A percentile compares a stretch with the other conserved stretches of the same genome.
Conservation (phyloP, 2,329 filamentous ascomycete genomes). For the Ploettnerulaceae sp. region DNA sequence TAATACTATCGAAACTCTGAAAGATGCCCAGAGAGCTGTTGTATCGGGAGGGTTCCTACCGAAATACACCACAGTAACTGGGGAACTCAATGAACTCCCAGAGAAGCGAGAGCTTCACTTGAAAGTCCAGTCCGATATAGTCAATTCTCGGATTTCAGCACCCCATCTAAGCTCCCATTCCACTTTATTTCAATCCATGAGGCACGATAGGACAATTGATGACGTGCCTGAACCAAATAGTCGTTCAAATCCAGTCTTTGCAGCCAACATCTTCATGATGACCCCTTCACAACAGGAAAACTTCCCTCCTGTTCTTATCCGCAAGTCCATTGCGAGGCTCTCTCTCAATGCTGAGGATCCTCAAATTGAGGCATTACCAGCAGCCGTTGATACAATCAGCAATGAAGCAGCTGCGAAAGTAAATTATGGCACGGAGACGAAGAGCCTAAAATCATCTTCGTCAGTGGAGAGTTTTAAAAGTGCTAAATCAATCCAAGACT, state of each 20-base stretch:
- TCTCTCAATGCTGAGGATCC: not conserved
- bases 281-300: not conserved
- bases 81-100: not conserved
- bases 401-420: too few species aligned
- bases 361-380: too few species aligned
- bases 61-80: conserved; percentile 1
- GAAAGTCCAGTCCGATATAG: not conserved
- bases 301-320: not conserved
- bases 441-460: conserved; percentile 13
- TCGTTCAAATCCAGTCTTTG: not conserved
- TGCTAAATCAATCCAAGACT: conserved; percentile 12
- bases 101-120: not conserved
- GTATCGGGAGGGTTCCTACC: conserved; percentile 7
- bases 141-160: not conserved
- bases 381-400: too few species aligned
- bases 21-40: conserved; percentile 13
- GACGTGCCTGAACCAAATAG: not conserved
- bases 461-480: conserved; percentile 21
- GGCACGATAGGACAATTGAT: not conserved
- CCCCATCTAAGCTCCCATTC: not conserved
- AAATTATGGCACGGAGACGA: not conserved
- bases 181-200: not conserved
- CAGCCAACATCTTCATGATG: conserved; percentile 3
- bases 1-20: conserved; percentile 16
- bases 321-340: not conserved